These are phyloP conservation scores for Fusarium mundagurra DNA, from an alignment of 2,329 filamentous ascomycete genomes.

Conservation along the genomic window DNA sequence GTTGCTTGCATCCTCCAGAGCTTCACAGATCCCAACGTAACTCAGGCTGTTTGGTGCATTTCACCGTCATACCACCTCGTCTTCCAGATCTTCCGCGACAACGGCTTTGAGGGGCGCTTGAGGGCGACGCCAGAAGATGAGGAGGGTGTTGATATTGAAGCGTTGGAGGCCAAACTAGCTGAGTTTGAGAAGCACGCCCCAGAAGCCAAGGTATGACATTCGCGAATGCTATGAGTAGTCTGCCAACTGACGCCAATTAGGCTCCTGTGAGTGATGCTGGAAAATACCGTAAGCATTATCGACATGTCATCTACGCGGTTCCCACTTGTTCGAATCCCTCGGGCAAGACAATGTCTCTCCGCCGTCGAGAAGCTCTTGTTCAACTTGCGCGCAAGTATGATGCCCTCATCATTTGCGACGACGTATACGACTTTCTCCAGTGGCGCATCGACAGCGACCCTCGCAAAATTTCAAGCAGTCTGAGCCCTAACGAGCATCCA, in stretches of 20 bases:
- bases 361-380: conserved; percentile 74
- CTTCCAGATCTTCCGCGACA: conserved; percentile 85
- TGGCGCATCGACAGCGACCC: conserved; percentile 64
- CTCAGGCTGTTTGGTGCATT: conserved; percentile 80
- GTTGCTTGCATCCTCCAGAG: conserved; percentile 80
- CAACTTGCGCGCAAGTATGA: conserved; percentile 81
- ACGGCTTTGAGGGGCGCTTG: conserved; percentile 74
- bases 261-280: conserved; percentile 63
- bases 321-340: conserved; percentile 92
- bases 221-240: neutral
- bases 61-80: conserved; percentile 87
- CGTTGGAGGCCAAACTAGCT: conserved; percentile 46
- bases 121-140: conserved; percentile 79
- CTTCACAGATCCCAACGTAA: conserved; percentile 82
- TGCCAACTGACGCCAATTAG: conserved; percentile 39
- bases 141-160: conserved; percentile 77
- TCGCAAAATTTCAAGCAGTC: conserved; percentile 29
- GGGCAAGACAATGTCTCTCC: conserved; percentile 80
- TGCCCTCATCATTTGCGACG: conserved; percentile 85
- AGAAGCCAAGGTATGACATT: conserved; percentile 12
- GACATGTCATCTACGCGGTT: conserved; percentile 87
- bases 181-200: conserved; percentile 43
- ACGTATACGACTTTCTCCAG: conserved; percentile 93
- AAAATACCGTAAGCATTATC: conserved; percentile 79
- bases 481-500: conserved; percentile 46